Base-by-base conservation (phyloP, 768 basidiomycete genomes). In the Coprinellus aureogranulatus region DNA sequence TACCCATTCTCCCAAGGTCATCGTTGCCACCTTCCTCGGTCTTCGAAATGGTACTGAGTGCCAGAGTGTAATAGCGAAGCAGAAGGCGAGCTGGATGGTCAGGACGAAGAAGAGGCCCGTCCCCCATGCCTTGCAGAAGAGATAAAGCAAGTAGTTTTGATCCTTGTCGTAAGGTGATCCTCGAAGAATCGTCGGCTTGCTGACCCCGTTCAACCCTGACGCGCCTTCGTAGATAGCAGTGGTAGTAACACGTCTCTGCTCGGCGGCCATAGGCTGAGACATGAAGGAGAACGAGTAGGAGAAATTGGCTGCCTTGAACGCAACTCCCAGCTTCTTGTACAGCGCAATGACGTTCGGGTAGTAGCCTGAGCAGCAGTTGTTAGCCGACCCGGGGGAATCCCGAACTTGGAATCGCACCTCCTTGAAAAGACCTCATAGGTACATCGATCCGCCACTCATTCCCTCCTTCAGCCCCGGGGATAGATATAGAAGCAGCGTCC, bases 341-440 rank as follows among this genome's bases (percentile, higher is more conserved):
- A 92, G 70, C 1, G 80, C 70, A 25, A 90, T 85, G n/a, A 92
- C 75, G 45, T 83, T 80, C 0, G 81, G 81, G 67, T 92, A 91
- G 68, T 90, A 90, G 0, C 90, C 89, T 88, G 58, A 53, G 56
- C 51, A 20, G 52, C 40, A n/a, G 6, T 41, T 47, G 22, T 31
- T 58, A 41, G 53, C 48, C 27, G 31, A 30, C 14, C 11, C 20
- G 14, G 28, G 53, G 39, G 27, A 41, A 18, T 14, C 47, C 47
- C n/a, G n/a, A 11, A 37, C 37, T 37, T 3, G 20, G 20, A 25
- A 16, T 62, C 81, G 51, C 54, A 86, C 88, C 88, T 73, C 85
- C 86, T 77, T 92, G 89, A 65, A 92, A 91, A 1, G 85, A 85
- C 40, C 90, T 73, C 90, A 92, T 92, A 0, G 90, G 90, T 0